phyloP scores from a whole-genome alignment of 2,329 filamentous ascomycete genomes.

The Botrytis hyacinthi region DNA sequence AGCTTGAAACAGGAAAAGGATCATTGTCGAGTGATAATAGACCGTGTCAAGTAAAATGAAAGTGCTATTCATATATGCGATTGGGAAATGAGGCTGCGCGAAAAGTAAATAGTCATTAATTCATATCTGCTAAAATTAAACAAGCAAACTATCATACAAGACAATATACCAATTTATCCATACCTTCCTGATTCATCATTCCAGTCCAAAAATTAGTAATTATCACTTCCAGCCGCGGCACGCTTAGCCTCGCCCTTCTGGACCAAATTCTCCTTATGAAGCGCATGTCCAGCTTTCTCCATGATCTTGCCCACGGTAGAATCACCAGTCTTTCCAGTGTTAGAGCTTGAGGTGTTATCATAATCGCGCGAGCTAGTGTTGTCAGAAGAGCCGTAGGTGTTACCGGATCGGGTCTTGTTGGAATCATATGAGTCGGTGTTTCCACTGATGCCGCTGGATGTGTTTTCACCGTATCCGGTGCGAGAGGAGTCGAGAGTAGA shows the following conservation, averaged over 20 bases:
- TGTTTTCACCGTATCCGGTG: conserved; percentile 9
- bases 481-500: conserved; percentile 17
- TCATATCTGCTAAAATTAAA: neutral
- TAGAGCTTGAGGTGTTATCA: conserved; percentile 30
- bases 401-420: conserved; percentile 18
- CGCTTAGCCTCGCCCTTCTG: conserved; percentile 53
- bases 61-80: neutral
- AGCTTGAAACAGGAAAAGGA: neutral
- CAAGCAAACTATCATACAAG: neutral
- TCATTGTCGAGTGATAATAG: neutral
- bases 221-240: conserved; percentile 39
- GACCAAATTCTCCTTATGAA: conserved; percentile 49
- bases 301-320: conserved; percentile 53
- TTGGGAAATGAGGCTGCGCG: too few species aligned
- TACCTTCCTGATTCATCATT: too few species aligned
- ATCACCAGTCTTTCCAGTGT: conserved; percentile 27
- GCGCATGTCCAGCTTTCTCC: conserved; percentile 54
- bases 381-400: conserved; percentile 28
- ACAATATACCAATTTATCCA: neutral
- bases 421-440: conserved; percentile 25
- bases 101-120: conserved; percentile 5
- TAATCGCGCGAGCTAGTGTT: conserved; percentile 26
- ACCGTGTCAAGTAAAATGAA: neutral
- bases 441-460: conserved; percentile 15
- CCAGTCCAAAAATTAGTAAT: neutral